Evolutionary conservation across 176 grass and related monocot genomes (phyloP).

Genomic region (Cocos nucifera): DNA sequence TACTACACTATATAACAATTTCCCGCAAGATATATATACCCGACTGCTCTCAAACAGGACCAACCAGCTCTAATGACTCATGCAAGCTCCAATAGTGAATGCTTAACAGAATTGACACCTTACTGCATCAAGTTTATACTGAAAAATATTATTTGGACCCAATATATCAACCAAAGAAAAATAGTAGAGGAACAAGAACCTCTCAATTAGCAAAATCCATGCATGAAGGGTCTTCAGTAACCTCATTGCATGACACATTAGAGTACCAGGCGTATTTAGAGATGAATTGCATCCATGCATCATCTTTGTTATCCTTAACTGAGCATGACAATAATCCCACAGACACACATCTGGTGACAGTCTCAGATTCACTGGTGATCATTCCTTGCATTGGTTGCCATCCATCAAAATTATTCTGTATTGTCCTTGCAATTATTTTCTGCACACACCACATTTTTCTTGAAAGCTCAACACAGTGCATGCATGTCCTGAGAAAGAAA

Average conservation of each 20-base stretch:
- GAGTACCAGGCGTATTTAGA: constrained; percentile 71
- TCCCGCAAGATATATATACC: too few relatives aligned
- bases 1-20: too few relatives aligned
- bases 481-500: constrained; percentile 46
- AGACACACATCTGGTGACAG: constrained; percentile 45
- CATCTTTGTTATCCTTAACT: constrained; percentile 52
- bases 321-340: constrained; percentile 44
- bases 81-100: too few relatives aligned
- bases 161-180: too few relatives aligned
- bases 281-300: constrained; percentile 92
- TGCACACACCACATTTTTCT: constrained; percentile 55
- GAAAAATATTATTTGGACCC: too few relatives aligned
- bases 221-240: constrained; percentile 40
- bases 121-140: too few relatives aligned
- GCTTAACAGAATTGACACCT: too few relatives aligned
- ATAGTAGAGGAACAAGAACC: constrained; percentile 14
- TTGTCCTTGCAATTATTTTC: constrained; percentile 59
- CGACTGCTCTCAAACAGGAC: too few relatives aligned
- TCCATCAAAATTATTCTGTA: constrained; percentile 47
- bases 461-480: constrained; percentile 66
- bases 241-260: constrained; percentile 25
- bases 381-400: constrained; percentile 31
- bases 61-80: too few relatives aligned
- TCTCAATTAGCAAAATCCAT: constrained; percentile 33
- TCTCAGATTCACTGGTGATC: constrained; percentile 35